These are phyloP conservation scores for Adansonia madagascariensis DNA, from an alignment of 441 rosid genomes.

Conservation along the genomic window DNA sequence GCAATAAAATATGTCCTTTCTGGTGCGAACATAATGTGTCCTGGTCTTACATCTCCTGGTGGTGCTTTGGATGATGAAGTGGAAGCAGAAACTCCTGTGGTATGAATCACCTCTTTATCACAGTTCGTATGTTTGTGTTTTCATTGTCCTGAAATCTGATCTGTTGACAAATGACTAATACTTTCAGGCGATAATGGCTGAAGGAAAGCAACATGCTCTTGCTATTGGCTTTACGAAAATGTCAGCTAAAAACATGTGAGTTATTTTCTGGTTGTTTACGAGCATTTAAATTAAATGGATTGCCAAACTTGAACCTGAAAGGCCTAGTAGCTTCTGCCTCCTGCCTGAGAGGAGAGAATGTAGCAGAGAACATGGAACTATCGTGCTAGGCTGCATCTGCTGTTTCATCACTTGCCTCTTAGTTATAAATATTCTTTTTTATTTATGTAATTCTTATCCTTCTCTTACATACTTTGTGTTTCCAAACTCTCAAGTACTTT, in stretches of 20 bases:
- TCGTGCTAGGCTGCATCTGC: background rate
- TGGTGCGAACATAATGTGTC: slow-evolving; percentile 99
- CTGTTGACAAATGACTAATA: slow-evolving; percentile 18
- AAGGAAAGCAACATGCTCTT: slow-evolving; percentile 96
- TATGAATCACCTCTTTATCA: slow-evolving; percentile 34
- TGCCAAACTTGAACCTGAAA: slow-evolving; percentile 5
- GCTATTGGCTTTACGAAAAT: slow-evolving; percentile 97
- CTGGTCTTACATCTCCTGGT: slow-evolving; percentile 98
- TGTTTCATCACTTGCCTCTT: background rate
- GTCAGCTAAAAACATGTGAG: slow-evolving; percentile 98
- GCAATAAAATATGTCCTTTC: slow-evolving; percentile 91
- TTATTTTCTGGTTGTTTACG: slow-evolving; percentile 19
- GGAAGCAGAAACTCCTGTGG: slow-evolving; percentile 92
- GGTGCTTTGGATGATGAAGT: slow-evolving; percentile 92
- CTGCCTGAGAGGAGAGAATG: background rate
- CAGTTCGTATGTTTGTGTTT: background rate
- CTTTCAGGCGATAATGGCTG: slow-evolving; percentile 91
- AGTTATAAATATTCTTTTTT: background rate
- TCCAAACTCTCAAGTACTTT: background rate
- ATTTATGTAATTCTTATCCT: background rate
- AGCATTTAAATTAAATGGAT: background rate
- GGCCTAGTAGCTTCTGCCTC: background rate
- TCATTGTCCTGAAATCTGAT: slow-evolving; percentile 18
- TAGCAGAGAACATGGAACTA: background rate
- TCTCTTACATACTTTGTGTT: background rate